Percentiles rank a stretch among this genome's conserved stretches.
These are phyloP conservation scores for Tanacetum coccineum DNA, from an alignment of 129 eudicot genomes.

Conservation along the genomic window DNA sequence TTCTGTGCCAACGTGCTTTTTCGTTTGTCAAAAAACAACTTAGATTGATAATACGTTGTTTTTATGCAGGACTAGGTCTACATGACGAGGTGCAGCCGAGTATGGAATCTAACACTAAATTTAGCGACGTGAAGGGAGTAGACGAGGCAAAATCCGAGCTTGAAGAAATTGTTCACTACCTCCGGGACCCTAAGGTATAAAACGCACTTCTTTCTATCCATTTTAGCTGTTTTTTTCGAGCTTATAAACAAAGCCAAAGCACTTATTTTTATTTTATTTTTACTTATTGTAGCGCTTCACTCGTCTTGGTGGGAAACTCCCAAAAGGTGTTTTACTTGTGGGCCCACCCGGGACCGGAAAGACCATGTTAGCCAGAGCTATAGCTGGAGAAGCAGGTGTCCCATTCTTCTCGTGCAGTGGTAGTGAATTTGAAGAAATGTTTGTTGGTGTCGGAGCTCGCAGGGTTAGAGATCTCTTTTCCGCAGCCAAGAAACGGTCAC, in stretches of 20 bases:
- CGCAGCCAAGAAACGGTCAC: conserved; percentile 86
- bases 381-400: conserved; percentile 97
- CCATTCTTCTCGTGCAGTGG: conserved; percentile 94
- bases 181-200: conserved; percentile 93
- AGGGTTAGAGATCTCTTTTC: conserved; percentile 90
- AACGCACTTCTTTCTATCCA: background rate
- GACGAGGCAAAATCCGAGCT: conserved; percentile 98
- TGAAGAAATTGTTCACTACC: conserved; percentile 96
- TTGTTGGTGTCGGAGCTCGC: conserved; percentile 97
- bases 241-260: too few species aligned
- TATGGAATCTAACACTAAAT: conserved; percentile 76
- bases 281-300: conserved; percentile 65
- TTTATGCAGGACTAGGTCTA: conserved; percentile 55
- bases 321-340: conserved; percentile 92
- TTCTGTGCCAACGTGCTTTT: background rate
- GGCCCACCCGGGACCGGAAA: conserved; percentile 98
- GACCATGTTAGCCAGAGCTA: conserved; percentile 94
- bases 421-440: conserved; percentile 95
- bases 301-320: conserved; percentile 92
- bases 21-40: background rate
- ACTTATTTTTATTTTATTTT: background rate
- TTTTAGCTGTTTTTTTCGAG: too few species aligned
- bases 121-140: conserved; percentile 90
- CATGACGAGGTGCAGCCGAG: conserved; percentile 81
- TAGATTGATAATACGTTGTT: conserved; percentile 14